Evolutionary conservation across 2,329 filamentous ascomycete species (phyloP), one percentile per base, ranked within the genome.

Genomic region (Colletotrichum horii): DNA sequence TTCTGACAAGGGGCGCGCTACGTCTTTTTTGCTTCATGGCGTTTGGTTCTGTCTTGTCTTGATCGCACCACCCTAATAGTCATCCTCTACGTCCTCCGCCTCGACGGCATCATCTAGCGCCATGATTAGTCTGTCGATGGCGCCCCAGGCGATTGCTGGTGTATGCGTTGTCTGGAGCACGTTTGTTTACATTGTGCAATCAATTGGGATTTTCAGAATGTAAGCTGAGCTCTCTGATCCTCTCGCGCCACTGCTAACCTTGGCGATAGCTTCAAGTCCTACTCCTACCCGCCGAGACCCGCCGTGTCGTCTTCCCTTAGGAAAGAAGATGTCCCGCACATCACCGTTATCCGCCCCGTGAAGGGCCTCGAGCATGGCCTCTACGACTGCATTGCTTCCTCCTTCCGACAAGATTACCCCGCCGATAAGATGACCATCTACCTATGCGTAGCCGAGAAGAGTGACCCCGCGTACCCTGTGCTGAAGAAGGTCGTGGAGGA

Each of bases 271-370:
- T 90, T 91, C 79, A 88, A 87, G 56, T 83, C 88, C 79, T 91
- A 90, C 82, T 90, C 90, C 0, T 84, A 83, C 3, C 86, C 84
- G 4, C 89, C 89, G 3, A 81, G 82, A n/a, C 83, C 87, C 8
- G 86, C 91, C 7, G 82, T 89, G 19, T 91, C 91, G 4, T 85
- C 91, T 3, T 83, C 83, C 1, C 84, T 93, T 1, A 84, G 85
- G 6, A 80, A 85, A 55, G 83, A 89, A 78, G 85, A 92, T 52
- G 88, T 95, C 4, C 96, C 96, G 19, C 93, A 95, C 85, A 90
- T 99, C 80, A 98, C 97, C 36, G 90, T 98, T 76, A 96, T 99
- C 79, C 94, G 97, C 4, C 97, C 97, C 0, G 93, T 98, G 78
- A 98, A 98, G 85, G 97, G 96, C 76, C 89, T 98, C 71, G 97